Conservation (phyloP, 306 rosid genomes). For the Myrica gale region DNA sequence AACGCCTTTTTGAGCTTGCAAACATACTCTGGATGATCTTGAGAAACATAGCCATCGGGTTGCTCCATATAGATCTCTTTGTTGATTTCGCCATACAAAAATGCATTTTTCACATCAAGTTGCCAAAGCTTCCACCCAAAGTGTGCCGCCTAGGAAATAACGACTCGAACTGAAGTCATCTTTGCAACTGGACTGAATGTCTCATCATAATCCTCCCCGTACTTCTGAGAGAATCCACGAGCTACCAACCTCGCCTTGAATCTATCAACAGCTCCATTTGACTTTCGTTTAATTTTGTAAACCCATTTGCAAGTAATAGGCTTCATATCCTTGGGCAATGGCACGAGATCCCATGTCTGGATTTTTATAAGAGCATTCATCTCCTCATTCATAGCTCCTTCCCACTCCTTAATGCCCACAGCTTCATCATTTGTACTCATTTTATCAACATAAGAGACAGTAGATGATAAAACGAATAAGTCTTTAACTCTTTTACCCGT, state of each 20-base stretch:
- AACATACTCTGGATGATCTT: background rate
- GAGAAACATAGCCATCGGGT: background rate
- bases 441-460: background rate
- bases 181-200: slow-evolving; percentile 10
- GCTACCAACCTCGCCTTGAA: no score
- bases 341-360: no score
- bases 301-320: no score
- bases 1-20: background rate
- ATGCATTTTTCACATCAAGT: slow-evolving; percentile 1
- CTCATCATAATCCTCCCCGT: background rate
- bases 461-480: background rate
- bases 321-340: no score
- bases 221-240: no score
- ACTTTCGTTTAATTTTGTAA: no score
- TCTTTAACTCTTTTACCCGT: background rate
- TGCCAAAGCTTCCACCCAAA: background rate
- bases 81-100: background rate
- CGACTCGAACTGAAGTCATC: background rate
- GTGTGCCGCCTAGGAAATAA: background rate
- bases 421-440: background rate
- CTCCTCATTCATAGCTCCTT: background rate
- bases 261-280: no score
- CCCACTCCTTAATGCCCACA: background rate
- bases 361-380: background rate
- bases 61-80: background rate